phyloP scores from a whole-genome alignment of 768 basidiomycete genomes.

The Lentinula sp. region DNA sequence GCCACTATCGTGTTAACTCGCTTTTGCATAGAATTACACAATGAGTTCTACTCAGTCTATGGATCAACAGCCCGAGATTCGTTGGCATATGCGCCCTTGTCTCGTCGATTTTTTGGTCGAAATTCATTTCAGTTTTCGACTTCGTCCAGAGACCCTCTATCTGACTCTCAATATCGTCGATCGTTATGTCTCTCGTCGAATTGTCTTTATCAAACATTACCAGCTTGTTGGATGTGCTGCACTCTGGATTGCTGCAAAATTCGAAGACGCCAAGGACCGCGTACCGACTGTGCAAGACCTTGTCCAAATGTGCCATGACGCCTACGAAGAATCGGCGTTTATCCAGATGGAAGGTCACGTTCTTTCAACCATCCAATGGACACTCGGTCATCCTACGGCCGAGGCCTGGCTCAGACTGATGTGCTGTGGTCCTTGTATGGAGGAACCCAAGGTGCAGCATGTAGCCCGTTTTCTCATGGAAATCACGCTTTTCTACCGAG shows the following conservation, averaged over 20 bases:
- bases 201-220: constrained; percentile 99
- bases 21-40: constrained; percentile 56
- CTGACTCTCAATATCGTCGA: constrained; percentile 98
- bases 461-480: constrained; percentile 99
- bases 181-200: constrained; percentile 96
- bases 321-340: constrained; percentile 96
- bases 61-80: constrained; percentile 98
- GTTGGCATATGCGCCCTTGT: constrained; percentile 99
- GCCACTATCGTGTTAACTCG: constrained; percentile 10
- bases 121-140: constrained; percentile 94
- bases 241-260: constrained; percentile 98
- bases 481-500: constrained; percentile 95
- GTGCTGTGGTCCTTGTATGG: constrained; percentile 67
- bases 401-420: constrained; percentile 93
- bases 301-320: constrained; percentile 90
- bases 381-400: constrained; percentile 93
- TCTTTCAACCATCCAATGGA: constrained; percentile 93
- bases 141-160: constrained; percentile 97
- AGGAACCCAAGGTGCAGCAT: constrained; percentile 89
- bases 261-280: constrained; percentile 98
- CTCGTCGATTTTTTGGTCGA: constrained; percentile 99
- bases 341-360: constrained; percentile 99
- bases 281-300: constrained; percentile 95
- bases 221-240: constrained; percentile 98
- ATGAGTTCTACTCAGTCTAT: constrained; percentile 93